Percentiles rank a stretch among this genome's conserved stretches.
phyloP scores from a whole-genome alignment of 2,329 filamentous ascomycete genomes.

The Fusarium sp. region DNA sequence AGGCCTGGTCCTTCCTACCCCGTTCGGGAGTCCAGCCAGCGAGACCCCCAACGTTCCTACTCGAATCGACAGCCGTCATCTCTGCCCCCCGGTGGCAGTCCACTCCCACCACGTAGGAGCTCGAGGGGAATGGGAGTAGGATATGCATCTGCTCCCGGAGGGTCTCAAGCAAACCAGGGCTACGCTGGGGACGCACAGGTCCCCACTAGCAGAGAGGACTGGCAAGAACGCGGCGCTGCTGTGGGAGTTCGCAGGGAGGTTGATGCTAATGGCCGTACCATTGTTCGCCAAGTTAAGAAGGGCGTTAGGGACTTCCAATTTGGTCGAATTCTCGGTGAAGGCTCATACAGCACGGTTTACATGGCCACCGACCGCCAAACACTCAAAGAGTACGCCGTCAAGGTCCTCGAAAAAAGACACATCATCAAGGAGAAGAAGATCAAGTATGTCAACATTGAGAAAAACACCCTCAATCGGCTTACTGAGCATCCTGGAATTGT shows the following conservation, averaged over 20 bases:
- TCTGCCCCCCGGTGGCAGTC: conserved; percentile 62
- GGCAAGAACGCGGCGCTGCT: conserved; percentile 95
- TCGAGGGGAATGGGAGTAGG: conserved; percentile 77
- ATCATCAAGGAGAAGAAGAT: conserved; percentile 99
- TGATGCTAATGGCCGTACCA: conserved; percentile 84
- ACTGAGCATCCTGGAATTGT: conserved; percentile 98
- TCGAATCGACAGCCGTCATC: conserved; percentile 65
- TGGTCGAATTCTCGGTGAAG: conserved; percentile 89
- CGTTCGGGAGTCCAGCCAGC: conserved; percentile 75
- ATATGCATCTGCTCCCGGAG: conserved; percentile 53
- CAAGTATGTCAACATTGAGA: conserved; percentile 99
- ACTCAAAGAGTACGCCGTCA: conserved; percentile 96
- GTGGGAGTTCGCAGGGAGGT: conserved; percentile 84
- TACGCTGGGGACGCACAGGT: conserved; percentile 57
- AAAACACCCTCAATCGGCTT: conserved; percentile 94
- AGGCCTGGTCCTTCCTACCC: conserved; percentile 65
- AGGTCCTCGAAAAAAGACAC: conserved; percentile 97
- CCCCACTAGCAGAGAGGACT: conserved; percentile 82
- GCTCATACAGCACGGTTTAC: conserved; percentile 96
- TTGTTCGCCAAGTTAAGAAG: conserved; percentile 91
- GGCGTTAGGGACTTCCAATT: conserved; percentile 98
- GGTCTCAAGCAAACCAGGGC: conserved; percentile 40
- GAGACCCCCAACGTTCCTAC: conserved; percentile 71
- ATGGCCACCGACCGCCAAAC: conserved; percentile 94
- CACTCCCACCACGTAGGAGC: conserved; percentile 79